Percentiles rank a stretch among this genome's conserved stretches.
Evolutionary conservation across 768 basidiomycete species (phyloP).

Genomic region (Lactifluus subvellereus): DNA sequence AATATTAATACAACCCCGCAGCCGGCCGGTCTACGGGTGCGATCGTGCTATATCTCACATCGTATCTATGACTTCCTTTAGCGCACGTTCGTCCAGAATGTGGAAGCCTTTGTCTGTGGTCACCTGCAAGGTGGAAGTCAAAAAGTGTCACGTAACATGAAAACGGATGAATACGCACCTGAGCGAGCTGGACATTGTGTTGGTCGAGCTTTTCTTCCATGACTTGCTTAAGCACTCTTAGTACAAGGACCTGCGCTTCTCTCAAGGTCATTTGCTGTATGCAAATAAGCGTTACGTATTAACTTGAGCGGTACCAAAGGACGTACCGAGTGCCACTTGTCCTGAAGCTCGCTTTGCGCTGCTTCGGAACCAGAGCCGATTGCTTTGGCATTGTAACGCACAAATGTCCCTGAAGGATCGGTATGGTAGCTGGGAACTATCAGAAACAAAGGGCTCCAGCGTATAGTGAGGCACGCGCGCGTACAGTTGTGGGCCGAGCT

Average conservation of each 20-base stretch:
- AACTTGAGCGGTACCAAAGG: not conserved
- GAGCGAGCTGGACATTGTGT: conserved; percentile 96
- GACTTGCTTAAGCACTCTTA: conserved; percentile 94
- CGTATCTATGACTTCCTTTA: conserved; percentile 81
- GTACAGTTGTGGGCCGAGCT: conserved; percentile 91
- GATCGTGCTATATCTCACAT: conserved; percentile 46
- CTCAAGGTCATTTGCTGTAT: conserved; percentile 83
- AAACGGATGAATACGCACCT: conserved; percentile 42
- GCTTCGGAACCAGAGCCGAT: conserved; percentile 98
- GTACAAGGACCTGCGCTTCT: conserved; percentile 81
- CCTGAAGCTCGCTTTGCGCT: conserved; percentile 93
- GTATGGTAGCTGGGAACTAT: conserved; percentile 73
- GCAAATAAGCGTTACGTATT: not conserved
- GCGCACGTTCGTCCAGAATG: conserved; percentile 72
- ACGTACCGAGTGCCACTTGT: conserved; percentile 90
- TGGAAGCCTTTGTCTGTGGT: conserved; percentile 78
- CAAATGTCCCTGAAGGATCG: conserved; percentile 96
- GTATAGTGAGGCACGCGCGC: conserved; percentile 45
- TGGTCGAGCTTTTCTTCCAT: conserved; percentile 99
- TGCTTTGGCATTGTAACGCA: conserved; percentile 95
- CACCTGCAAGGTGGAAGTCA: conserved; percentile 46
- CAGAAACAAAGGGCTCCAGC: not conserved
- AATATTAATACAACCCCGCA: conserved; percentile 12
- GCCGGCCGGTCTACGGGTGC: not conserved
- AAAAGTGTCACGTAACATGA: not conserved